Base-by-base conservation (phyloP, 768 basidiomycete species). In the Sarcodon aspratus region DNA sequence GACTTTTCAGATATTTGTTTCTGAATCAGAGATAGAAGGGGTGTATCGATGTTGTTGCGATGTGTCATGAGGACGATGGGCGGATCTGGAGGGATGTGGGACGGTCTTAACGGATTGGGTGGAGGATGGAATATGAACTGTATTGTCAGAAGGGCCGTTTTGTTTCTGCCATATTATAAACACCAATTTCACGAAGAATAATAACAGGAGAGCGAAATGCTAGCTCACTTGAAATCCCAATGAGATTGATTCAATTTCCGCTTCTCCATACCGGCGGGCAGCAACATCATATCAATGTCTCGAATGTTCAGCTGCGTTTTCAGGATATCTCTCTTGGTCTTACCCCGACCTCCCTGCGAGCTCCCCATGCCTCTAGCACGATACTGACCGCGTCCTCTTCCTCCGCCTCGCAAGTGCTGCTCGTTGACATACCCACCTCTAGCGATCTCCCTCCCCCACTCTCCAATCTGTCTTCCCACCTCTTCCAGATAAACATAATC, bases 401-500 rank as follows among this genome's bases (percentile, higher is more conserved):
- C 44, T 7, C 27, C 52, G 15, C 12, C 49, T 44, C 9, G 33
- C 48, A 8, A 31, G 31, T 21, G 43, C 46, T 50, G 10, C 54
- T 60, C 45, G 59, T 67, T 57, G 57, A 63, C 60, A 63, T 77
- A 79, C 37, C 82, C 75, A 49, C 86, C 76, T 46, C 70, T 69
- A 53, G 73, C 73, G 51, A 89, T 85, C 57, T 88, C 77, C 56
- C 67, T 62, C 0, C 84, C 89, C 81, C 84, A 87, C 10, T 76
- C 79, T 17, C 72, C 69, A n/a, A 85, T 80, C 55, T 75, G 80
- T 54, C 92, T 66, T 17, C 85, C 79, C 32, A 91, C 64, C 13
- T 90, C 86, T 65, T 96, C 93, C 54, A 96, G 69, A 61, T 81
- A 93, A 37, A 72, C 71, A 62, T 92, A 96, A 65, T 96, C 93